Evolutionary conservation across 2,329 filamentous ascomycete species (phyloP), one percentile per base, ranked within the genome.

Genomic region (Fusarium sp.): DNA sequence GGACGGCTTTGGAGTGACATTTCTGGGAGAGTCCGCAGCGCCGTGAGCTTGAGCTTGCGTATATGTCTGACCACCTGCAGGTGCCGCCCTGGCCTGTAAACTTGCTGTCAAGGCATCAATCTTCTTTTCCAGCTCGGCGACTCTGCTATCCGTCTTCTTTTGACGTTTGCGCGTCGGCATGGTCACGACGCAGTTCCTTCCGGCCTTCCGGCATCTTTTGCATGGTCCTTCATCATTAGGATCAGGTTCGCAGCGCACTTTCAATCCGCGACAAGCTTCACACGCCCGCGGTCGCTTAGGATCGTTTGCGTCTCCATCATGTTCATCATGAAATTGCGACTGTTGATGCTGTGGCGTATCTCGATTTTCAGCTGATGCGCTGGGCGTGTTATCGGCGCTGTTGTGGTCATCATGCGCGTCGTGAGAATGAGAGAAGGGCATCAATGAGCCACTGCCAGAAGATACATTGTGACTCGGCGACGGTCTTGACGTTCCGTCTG

Each of bases 71-170:
- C 57, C 61, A 46, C 65, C 73, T n/a, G 53, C 40, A 29, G 69
- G 70, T 16, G 74, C 63, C n/a, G 69, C 76, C 30, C 80, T 74
- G 11, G 92, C 89, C 47, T 93, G 90, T 70, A 97, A 78, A 37
- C 90, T 94, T 9, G 93, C 92, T 10, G 93, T 97, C 77, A 97
- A 79, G 11, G 92, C 92, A 82, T 97, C 94, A 69, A 97, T 95
- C 83, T 97, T 97, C 84, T 91, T 94, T 83, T 97, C 94, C 54
- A 98, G 85, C 83, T 97, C 94, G 11, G 94, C 92, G 14, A 98
- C 94, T 54, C 94, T 87, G 71, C 90, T 95, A 78, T 97, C 94
- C 57, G 93, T 94, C 84, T 97, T 97, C 84, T 95, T 97, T 83
- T 95, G 93, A 46, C 94, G 86, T 81, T 97, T 97, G 42, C 93